These are phyloP conservation scores for Starmera amethionina DNA, from an alignment of 805 yeast genomes.

Conservation along the genomic window DNA sequence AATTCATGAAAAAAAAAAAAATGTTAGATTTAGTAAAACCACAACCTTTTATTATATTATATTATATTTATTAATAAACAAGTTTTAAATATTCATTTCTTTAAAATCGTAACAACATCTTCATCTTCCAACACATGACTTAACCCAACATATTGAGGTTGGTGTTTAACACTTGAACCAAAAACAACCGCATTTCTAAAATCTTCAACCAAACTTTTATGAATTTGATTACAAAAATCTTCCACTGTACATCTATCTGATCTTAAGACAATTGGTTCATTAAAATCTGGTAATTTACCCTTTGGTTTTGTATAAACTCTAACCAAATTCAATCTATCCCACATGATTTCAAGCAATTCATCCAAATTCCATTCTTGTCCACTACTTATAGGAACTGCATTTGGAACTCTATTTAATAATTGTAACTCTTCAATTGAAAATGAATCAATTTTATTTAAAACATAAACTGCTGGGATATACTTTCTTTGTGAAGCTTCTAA, in stretches of 20 bases:
- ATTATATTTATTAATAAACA: not conserved
- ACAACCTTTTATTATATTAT: not conserved
- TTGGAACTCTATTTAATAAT: conserved; percentile 81
- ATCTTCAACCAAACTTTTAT: conserved; percentile 87
- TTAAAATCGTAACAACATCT: conserved; percentile 92
- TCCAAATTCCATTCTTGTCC: conserved; percentile 97
- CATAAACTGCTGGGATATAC: conserved; percentile 93
- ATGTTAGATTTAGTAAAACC: not conserved
- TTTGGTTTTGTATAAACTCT: conserved; percentile 97
- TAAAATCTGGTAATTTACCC: conserved; percentile 88
- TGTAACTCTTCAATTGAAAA: conserved; percentile 91
- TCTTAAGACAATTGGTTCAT: conserved; percentile 89
- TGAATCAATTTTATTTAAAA: conserved; percentile 91
- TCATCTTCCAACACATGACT: conserved; percentile 82
- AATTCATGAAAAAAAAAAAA: not conserved
- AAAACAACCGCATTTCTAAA: conserved; percentile 88
- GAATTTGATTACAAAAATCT: conserved; percentile 95
- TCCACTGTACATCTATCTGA: conserved; percentile 76
- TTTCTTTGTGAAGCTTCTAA: conserved; percentile 84
- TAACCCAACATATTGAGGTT: conserved; percentile 93
- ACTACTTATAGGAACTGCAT: conserved; percentile 94
- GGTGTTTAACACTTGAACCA: conserved; percentile 94
- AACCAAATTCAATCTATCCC: conserved; percentile 85
- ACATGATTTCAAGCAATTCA: conserved; percentile 89
- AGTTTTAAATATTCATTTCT: conserved; percentile 32